Base-by-base conservation (phyloP, 331 rosid species). In the Malus hybrid region DNA sequence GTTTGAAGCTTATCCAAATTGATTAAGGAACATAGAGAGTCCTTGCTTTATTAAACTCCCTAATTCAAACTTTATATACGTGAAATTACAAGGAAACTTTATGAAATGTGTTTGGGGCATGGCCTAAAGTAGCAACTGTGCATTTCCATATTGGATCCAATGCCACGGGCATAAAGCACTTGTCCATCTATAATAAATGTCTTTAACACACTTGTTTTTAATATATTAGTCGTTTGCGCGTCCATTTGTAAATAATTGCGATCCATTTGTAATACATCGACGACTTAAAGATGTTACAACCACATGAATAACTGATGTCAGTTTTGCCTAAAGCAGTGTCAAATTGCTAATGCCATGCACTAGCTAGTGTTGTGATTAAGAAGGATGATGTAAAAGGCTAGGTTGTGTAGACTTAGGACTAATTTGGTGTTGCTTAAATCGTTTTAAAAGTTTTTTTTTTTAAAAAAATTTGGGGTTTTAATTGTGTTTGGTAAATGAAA, bases 1-100 rank as follows among this genome's bases (percentile, higher is more conserved):
- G 62, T 28, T 46, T 29, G 19, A 28, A 42, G 77, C 32, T 61
- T 61, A 73, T 73, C 70, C 70, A 28, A 31, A 61, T 29, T 19
- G 19, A 62, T 29, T 5, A n/a, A 44, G 22, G 33, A 6, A 11
- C 27, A 16, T 62, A 13, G n/a, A 24, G 44, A 3, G 29, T 42
- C 16, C 44, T 73, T 42, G 16, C 54, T 39, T 24, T 7, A 61
- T 60, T 6, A 34, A 59, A 4, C 28, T 16, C 19, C 5, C 6
- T 9, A 16, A 72, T 22, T 69, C 34, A 69, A 68, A 22, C 72
- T 46, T 69, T 69, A 46, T 36, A 36, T 46, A 13, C 67, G 22
- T 15, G n/a, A 15, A 15, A 24, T 20, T 6, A 48, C 18, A 46
- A 46, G 0, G 31, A 1, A 32, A 66, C 52, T n/a, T 67, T 10